Base-by-base conservation (phyloP, 495 filamentous ascomycete species). In the Trypethelium eluteriae region DNA sequence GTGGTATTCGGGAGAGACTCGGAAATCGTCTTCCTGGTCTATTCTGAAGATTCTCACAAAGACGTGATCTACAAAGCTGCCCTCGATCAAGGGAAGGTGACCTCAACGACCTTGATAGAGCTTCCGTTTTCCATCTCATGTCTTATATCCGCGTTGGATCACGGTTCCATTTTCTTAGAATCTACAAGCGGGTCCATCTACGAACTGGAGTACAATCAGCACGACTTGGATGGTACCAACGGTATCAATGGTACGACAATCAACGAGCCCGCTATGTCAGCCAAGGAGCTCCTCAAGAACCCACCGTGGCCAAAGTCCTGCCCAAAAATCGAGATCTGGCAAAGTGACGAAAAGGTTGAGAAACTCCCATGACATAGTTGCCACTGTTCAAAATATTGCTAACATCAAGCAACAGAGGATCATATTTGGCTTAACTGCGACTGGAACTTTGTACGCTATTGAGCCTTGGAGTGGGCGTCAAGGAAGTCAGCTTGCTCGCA, bases 361-460 rank as follows among this genome's bases (percentile, higher is more conserved):
- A 25, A 18, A n/a, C 11, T 3, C 7, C 10, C 14, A 39, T 6
- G 62, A 10, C 41, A 11, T 9, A n/a, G 4, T n/a, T 5, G 3
- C 41, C 38, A 11, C 2, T 34, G 41, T 25, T 3, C 16, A 39
- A 14, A 3, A 6, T 5, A 4, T 47, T 14, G 38, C 38, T 63
- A n/a, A 41, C 25, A 36, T 34, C 25, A 25, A 25, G 11, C 4
- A 41, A 16, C n/a, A 63, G 41, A 63, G 35, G 62, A 63, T 41
- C 38, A 78, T 78, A 0, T 84, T 90, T 74, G 84, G 84, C 1
- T 76, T 96, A 71, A 86, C 91, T 32, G 80, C 83, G 39, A 86
- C 83, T 65, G 95, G 94, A 1, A 79, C 86, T 64, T 79, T 98
- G 12, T 95, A 88, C 71, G 89, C 89, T 36, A 92, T 94, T 70